Evolutionary conservation across 2,329 filamentous ascomycete genomes (phyloP).

Genomic region (Calonectria multiphialidica): DNA sequence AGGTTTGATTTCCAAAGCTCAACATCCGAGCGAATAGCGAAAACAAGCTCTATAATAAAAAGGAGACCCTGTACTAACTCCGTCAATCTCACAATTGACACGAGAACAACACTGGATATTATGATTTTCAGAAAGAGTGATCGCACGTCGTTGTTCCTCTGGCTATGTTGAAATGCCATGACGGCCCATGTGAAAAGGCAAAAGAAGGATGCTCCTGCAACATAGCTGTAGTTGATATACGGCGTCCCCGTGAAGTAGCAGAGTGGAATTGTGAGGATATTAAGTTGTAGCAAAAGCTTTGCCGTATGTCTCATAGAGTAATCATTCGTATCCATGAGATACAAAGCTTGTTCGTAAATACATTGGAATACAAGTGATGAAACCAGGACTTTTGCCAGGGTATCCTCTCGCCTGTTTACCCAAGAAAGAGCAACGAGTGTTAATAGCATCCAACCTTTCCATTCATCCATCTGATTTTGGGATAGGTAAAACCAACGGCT

Average conservation of each 20-base stretch:
- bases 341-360: not conserved
- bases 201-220: conserved; percentile 71
- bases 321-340: not conserved
- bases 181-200: conserved; percentile 68
- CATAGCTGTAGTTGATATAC: conserved; percentile 67
- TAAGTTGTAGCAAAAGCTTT: conserved; percentile 43
- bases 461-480: conserved; percentile 71
- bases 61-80: conserved; percentile 29
- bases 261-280: conserved; percentile 66
- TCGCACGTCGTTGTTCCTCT: conserved; percentile 55
- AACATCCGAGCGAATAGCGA: conserved; percentile 61
- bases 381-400: conserved; percentile 39
- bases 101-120: conserved; percentile 51
- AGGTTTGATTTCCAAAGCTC: conserved; percentile 63
- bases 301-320: not conserved
- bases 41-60: conserved; percentile 50
- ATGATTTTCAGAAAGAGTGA: conserved; percentile 62
- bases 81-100: conserved; percentile 46
- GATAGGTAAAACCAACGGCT: conserved; percentile 38
- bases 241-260: conserved; percentile 67
- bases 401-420: conserved; percentile 50
- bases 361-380: conserved; percentile 56
- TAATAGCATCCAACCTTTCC: conserved; percentile 75
- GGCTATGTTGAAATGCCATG: conserved; percentile 54
- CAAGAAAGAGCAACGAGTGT: conserved; percentile 68